Evolutionary conservation across 805 yeast species (phyloP).

Genomic region (Ogataea zsoltii): DNA sequence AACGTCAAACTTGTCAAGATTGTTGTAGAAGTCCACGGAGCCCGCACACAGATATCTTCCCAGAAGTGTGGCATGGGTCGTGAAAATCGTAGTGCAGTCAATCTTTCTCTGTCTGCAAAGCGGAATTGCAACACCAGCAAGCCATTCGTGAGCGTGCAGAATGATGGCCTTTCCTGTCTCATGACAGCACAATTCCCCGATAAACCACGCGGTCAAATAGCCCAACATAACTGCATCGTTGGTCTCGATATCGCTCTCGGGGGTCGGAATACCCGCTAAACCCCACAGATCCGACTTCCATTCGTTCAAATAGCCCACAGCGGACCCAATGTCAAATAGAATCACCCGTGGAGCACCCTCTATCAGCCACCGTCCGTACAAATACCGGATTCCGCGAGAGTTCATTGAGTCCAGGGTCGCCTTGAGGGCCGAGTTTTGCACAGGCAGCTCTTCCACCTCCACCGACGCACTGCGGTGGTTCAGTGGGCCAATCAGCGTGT

Average conservation of each 20-base stretch:
- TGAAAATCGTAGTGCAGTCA: constrained; percentile 92
- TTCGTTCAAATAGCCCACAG: constrained; percentile 68
- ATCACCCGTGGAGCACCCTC: constrained; percentile 97
- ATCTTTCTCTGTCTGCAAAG: constrained; percentile 87
- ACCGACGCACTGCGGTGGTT: constrained; percentile 71
- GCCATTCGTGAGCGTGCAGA: constrained; percentile 97
- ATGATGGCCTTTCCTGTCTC: constrained; percentile 88
- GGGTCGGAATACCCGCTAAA: constrained; percentile 89
- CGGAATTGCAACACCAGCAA: constrained; percentile 95
- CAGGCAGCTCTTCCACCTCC: constrained; percentile 75
- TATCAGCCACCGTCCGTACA: constrained; percentile 95
- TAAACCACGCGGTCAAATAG: constrained; percentile 93
- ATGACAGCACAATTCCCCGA: constrained; percentile 87
- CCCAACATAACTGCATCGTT: constrained; percentile 93
- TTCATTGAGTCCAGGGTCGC: constrained; percentile 76
- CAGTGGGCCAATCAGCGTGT: constrained; percentile 84
- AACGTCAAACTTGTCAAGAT: constrained; percentile 82
- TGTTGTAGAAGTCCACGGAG: constrained; percentile 92
- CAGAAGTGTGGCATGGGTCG: constrained; percentile 94
- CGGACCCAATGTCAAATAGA: constrained; percentile 82
- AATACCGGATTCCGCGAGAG: constrained; percentile 74
- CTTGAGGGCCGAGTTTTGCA: constrained; percentile 48
- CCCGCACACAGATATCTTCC: constrained; percentile 98
- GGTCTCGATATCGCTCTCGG: constrained; percentile 83
- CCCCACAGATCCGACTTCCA: constrained; percentile 96